These are phyloP conservation scores for Pleurotus giganteus DNA, from an alignment of 768 basidiomycete species.

Conservation along the genomic window DNA sequence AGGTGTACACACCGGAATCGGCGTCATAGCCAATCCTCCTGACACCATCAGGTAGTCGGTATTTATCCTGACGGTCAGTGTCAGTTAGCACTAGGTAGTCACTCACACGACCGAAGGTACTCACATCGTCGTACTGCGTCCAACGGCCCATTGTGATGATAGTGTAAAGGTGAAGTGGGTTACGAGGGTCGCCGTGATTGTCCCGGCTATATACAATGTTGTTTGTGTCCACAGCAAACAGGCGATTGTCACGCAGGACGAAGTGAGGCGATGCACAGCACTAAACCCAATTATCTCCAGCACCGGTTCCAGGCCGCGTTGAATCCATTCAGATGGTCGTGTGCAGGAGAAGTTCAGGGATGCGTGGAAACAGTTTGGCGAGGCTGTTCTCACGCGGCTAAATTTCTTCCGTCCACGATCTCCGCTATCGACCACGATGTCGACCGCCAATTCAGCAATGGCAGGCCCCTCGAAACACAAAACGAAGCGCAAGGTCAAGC, in stretches of 20 bases:
- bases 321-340: neutral
- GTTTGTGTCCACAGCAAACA: too few relatives aligned
- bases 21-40: conserved; percentile 13
- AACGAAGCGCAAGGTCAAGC: conserved; percentile 7
- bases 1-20: conserved; percentile 11
- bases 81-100: neutral
- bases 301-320: neutral
- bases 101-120: neutral
- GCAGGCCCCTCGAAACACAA: conserved; percentile 17
- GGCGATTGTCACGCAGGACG: too few relatives aligned
- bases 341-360: neutral
- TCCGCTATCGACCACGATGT: neutral
- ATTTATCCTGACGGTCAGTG: conserved; percentile 4
- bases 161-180: neutral
- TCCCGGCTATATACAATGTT: neutral
- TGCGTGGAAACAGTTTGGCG: neutral
- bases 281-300: too few relatives aligned
- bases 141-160: conserved; percentile 6
- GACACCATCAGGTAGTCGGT: conserved; percentile 13
- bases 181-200: neutral
- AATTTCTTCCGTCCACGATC: neutral
- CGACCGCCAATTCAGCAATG: neutral
- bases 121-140: conserved; percentile 11
- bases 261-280: neutral
- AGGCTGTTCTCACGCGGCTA: neutral